Base-by-base conservation (phyloP, 2,329 filamentous ascomycete genomes). In the Fusarium sp. region DNA sequence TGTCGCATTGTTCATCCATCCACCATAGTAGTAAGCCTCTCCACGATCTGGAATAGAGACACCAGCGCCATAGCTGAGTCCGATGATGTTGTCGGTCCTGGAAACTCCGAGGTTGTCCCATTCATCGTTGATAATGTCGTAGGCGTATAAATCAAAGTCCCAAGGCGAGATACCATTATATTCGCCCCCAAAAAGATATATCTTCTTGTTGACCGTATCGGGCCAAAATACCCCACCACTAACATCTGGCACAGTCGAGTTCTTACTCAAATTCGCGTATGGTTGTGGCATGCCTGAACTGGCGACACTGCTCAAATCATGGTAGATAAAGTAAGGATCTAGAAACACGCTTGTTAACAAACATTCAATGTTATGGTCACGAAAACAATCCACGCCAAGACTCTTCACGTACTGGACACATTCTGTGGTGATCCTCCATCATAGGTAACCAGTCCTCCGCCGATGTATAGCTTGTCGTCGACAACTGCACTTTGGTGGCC, bases 141-240 rank as follows among this genome's bases (percentile, higher is more conserved):
- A 91, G 7, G 82, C 80, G 78, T 86, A 88, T 28, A 90, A 82
- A 23, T 78, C 78, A 56, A 86, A 85, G 1, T 82, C 75, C 40
- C 81, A 78, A 1, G 87, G 85, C 4, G 80, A 74, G 28, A 80
- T 74, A 61, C 77, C 76, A 69, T 84, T 87, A 69, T 85, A 88
- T 66, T 90, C 86, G 47, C 89, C 89, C 13, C 89, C 89, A 72
- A 86, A 91, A 4, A 88, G 80, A 74, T 89, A 90, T 51, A 91
- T 84, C 45, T 84, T 82, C 74, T 90, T 89, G 78, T 91, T 91
- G 41, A 88, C 81, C 27, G 84, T 80, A 74, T 91, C 89, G 10
- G 83, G 80, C 88, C 88, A 91, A 14, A 90, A 78, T 5, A 84
- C 75, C 28, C 82, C 83, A 34, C 83, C 83, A 53, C 78, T 72